phyloP scores from a whole-genome alignment of 2,329 filamentous ascomycete species.

The Chaetomium sp. region DNA sequence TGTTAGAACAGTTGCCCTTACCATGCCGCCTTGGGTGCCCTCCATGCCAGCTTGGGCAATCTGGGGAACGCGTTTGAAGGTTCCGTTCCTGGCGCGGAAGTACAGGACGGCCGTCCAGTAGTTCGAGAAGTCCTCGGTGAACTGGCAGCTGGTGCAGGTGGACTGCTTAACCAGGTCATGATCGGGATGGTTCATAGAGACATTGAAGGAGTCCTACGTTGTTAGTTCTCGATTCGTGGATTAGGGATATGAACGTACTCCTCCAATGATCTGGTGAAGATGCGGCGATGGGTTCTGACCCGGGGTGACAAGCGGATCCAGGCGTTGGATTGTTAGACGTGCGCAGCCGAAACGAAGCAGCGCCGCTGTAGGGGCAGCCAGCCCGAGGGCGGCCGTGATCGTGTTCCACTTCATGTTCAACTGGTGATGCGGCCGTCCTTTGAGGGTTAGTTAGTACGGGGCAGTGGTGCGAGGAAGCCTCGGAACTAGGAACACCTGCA shows the following conservation, averaged over 20 bases:
- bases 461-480: neutral
- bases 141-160: conserved; percentile 35
- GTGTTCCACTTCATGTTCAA: conserved; percentile 35
- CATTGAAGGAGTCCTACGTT: conserved; percentile 33
- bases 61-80: conserved; percentile 32
- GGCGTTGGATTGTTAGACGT: conserved; percentile 52
- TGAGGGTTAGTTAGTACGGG: neutral
- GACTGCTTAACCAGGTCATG: conserved; percentile 31
- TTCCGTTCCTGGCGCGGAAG: conserved; percentile 35
- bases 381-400: conserved; percentile 36
- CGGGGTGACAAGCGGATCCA: conserved; percentile 46
- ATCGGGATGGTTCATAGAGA: conserved; percentile 33
- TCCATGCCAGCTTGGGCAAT: conserved; percentile 42
- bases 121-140: conserved; percentile 36
- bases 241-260: conserved; percentile 36
- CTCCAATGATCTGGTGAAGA: conserved; percentile 62
- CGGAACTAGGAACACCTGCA: neutral
- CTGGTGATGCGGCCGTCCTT: neutral
- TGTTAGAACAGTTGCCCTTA: conserved; percentile 28
- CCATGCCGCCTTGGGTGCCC: conserved; percentile 47
- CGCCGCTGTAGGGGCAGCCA: conserved; percentile 37
- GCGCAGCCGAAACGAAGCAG: conserved; percentile 51
- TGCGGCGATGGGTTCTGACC: conserved; percentile 56
- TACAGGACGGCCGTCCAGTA: conserved; percentile 38
- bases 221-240: neutral